phyloP scores from a whole-genome alignment of 208 protist genomes.

The Crithidia sp. region DNA sequence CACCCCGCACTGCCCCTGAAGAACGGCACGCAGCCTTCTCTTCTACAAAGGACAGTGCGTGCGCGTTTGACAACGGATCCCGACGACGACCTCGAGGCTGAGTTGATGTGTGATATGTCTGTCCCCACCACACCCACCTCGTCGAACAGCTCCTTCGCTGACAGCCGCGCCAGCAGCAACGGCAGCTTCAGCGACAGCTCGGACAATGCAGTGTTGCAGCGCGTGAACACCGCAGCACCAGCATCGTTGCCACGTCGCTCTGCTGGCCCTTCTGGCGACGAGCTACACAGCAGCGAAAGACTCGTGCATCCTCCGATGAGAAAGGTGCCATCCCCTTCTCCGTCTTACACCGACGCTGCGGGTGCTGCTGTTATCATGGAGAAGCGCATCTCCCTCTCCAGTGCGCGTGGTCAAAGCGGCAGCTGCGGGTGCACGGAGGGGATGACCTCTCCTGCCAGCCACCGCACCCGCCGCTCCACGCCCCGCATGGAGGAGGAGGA shows the following conservation, averaged over 20 bases:
- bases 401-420: slow-evolving; percentile 18
- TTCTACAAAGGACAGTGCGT: too few relatives aligned
- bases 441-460: slow-evolving; percentile 16
- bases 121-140: background rate
- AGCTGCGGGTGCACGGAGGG: slow-evolving; percentile 41
- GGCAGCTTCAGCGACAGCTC: background rate
- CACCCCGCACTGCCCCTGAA: too few relatives aligned
- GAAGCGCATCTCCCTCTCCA: slow-evolving; percentile 14
- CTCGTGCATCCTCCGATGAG: too few relatives aligned
- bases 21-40: too few relatives aligned
- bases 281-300: too few relatives aligned
- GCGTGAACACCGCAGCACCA: slow-evolving; percentile 1
- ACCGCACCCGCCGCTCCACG: slow-evolving; percentile 14
- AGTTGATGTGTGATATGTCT: background rate
- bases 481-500: slow-evolving; percentile 19
- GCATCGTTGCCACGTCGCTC: background rate
- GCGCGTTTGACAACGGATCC: too few relatives aligned
- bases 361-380: too few relatives aligned
- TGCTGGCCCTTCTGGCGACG: too few relatives aligned
- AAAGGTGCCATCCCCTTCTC: background rate
- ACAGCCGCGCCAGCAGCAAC: slow-evolving; percentile 6
- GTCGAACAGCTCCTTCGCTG: background rate
- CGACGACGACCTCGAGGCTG: background rate
- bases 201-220: background rate
- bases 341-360: background rate